Conservation (phyloP, 2,329 filamentous ascomycete genomes). For the Sarocladiaceae sp. region DNA sequence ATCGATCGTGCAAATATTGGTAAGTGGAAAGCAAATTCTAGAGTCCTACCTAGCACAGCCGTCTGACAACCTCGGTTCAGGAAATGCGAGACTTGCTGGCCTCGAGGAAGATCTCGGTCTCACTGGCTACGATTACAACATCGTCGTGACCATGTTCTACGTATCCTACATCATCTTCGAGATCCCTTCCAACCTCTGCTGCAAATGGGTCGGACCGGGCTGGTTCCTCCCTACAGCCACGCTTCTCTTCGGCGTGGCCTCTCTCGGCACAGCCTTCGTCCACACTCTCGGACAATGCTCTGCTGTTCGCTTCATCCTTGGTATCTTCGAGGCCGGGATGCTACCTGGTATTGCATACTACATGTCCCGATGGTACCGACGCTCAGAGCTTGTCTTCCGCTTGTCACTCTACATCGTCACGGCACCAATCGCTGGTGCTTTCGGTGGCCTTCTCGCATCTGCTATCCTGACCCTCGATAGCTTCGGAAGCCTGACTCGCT, state of each 20-base stretch:
- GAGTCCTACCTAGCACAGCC: neutral
- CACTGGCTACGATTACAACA: conserved; percentile 29
- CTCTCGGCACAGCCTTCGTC: conserved; percentile 40
- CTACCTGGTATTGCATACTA: conserved; percentile 61
- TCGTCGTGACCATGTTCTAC: conserved; percentile 35
- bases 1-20: conserved; percentile 39
- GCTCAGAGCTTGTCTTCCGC: conserved; percentile 57
- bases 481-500: conserved; percentile 44
- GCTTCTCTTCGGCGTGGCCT: conserved; percentile 59
- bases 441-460: conserved; percentile 58
- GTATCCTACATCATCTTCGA: conserved; percentile 52
- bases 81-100: conserved; percentile 55
- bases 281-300: conserved; percentile 44
- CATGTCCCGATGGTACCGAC: conserved; percentile 55
- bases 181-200: conserved; percentile 63
- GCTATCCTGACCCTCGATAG: conserved; percentile 56
- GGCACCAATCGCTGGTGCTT: conserved; percentile 57
- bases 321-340: conserved; percentile 52
- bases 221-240: conserved; percentile 65
- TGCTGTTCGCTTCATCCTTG: conserved; percentile 40
- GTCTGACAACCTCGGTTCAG: neutral
- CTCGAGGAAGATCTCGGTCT: conserved; percentile 31
- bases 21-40: conserved; percentile 57
- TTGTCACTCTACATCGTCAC: conserved; percentile 57
- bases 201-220: conserved; percentile 68